Evolutionary conservation across 306 rosid species (phyloP).

Genomic region (Pyrus betulifolia): DNA sequence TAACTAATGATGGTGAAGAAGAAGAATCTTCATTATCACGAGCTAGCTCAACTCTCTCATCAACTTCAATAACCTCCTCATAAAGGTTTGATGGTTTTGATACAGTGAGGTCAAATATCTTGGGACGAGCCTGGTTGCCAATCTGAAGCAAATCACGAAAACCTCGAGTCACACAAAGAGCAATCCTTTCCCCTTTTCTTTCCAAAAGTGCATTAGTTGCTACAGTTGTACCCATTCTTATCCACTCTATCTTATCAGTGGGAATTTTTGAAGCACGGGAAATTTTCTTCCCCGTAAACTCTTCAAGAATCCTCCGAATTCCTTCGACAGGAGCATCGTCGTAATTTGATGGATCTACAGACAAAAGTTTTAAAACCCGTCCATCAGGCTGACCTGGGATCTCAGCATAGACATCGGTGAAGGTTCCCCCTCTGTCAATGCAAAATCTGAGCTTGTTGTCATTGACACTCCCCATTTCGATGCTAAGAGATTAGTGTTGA

Average conservation of each 20-base stretch:
- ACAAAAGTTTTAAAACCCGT: slow-evolving; percentile 65
- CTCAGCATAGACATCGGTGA: slow-evolving; percentile 87
- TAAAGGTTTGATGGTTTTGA: slow-evolving; percentile 78
- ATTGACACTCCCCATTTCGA: slow-evolving; percentile 31
- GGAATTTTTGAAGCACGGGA: slow-evolving; percentile 59
- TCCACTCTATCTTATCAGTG: slow-evolving; percentile 89
- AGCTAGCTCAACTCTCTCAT: slow-evolving; percentile 72
- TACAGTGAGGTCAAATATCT: slow-evolving; percentile 78
- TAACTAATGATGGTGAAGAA: slow-evolving; percentile 30
- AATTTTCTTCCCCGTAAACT: slow-evolving; percentile 44
- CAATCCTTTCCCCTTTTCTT: slow-evolving; percentile 86
- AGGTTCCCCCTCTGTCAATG: slow-evolving; percentile 93
- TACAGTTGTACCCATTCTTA: slow-evolving; percentile 96
- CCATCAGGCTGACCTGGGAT: slow-evolving; percentile 73
- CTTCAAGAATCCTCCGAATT: slow-evolving; percentile 74
- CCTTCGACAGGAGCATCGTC: slow-evolving; percentile 95
- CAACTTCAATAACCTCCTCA: slow-evolving; percentile 82
- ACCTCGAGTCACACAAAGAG: slow-evolving; percentile 80
- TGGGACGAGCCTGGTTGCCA: slow-evolving; percentile 96
- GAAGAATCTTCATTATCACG: slow-evolving; percentile 27
- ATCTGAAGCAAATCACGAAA: slow-evolving; percentile 81
- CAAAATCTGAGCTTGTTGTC: slow-evolving; percentile 68
- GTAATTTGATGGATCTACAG: slow-evolving; percentile 85
- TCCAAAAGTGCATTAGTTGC: slow-evolving; percentile 92
- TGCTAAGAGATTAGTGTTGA: slow-evolving; percentile 4